phyloP scores from a whole-genome alignment of 768 basidiomycete species.

The Russula sp. region DNA sequence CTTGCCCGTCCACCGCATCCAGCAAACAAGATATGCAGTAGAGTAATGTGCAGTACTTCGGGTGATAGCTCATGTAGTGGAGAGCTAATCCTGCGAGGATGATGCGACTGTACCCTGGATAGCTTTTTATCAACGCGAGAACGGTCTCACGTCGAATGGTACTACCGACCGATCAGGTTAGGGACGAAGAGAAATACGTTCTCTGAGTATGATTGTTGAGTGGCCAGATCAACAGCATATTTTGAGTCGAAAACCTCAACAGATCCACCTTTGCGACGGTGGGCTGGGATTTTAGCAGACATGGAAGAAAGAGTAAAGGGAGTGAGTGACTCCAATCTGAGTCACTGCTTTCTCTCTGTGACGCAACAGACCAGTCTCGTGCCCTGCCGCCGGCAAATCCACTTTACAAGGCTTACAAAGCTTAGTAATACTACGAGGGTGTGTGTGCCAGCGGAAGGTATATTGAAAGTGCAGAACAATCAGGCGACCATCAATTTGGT shows the following conservation, averaged over 20 bases:
- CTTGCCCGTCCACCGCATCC: slow-evolving; percentile 93
- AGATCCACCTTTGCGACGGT: slow-evolving; percentile 41
- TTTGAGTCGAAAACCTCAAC: slow-evolving; percentile 76
- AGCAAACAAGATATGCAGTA: slow-evolving; percentile 89
- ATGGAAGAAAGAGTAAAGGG: neutral
- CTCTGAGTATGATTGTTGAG: slow-evolving; percentile 80
- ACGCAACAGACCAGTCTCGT: too few relatives aligned
- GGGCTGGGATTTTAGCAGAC: slow-evolving; percentile 19
- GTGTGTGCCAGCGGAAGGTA: too few relatives aligned
- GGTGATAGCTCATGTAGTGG: slow-evolving; percentile 92
- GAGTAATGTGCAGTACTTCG: slow-evolving; percentile 81
- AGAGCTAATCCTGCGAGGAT: slow-evolving; percentile 84
- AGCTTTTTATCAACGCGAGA: neutral
- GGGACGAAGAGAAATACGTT: slow-evolving; percentile 97
- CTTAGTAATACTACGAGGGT: too few relatives aligned
- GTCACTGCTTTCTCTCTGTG: too few relatives aligned
- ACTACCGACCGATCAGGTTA: slow-evolving; percentile 79
- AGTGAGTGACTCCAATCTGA: neutral
- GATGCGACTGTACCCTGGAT: slow-evolving; percentile 80
- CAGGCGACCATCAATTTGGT: too few relatives aligned
- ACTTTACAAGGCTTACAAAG: neutral
- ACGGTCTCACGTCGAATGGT: slow-evolving; percentile 2
- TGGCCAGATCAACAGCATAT: slow-evolving; percentile 80
- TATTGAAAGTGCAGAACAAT: too few relatives aligned
- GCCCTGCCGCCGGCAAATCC: neutral